Conservation (phyloP, 805 yeast species). For the Starmerella kuoi region DNA sequence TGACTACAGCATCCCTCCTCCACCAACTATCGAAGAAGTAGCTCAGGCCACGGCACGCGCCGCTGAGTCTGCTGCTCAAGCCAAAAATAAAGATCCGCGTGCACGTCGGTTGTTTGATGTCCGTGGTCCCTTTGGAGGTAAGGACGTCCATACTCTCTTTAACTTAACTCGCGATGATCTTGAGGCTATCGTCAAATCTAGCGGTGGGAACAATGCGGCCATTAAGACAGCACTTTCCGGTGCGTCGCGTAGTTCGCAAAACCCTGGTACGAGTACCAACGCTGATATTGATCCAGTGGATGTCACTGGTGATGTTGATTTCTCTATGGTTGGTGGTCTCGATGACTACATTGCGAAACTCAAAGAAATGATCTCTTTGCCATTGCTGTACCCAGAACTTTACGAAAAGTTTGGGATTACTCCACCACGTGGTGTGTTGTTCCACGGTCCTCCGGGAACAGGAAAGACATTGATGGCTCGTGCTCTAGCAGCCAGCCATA, state of each 20-base stretch:
- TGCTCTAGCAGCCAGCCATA: constrained; percentile 86
- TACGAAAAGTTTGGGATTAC: constrained; percentile 81
- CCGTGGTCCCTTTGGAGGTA: constrained; percentile 96
- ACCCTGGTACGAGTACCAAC: constrained; percentile 13
- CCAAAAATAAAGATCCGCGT: constrained; percentile 5
- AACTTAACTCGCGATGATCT: constrained; percentile 14
- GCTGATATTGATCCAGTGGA: constrained; percentile 66
- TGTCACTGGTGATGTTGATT: constrained; percentile 73
- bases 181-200: constrained; percentile 3
- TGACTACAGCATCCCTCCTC: constrained; percentile 23
- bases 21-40: constrained; percentile 22
- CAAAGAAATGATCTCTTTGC: constrained; percentile 93
- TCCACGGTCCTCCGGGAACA: constrained; percentile 99
- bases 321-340: constrained; percentile 79
- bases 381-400: constrained; percentile 83
- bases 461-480: constrained; percentile 98
- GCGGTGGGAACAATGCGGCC: not conserved
- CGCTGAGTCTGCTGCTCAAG: constrained; percentile 3
- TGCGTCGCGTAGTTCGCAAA: constrained; percentile 7
- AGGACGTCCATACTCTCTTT: constrained; percentile 75
- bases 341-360: constrained; percentile 81
- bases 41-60: constrained; percentile 13
- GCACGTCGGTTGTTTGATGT: constrained; percentile 75
- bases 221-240: constrained; percentile 15
- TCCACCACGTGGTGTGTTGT: constrained; percentile 93